Evolutionary conservation across 495 filamentous ascomycete genomes (phyloP).

Genomic region (Pseudomonodictys pantanalensis): DNA sequence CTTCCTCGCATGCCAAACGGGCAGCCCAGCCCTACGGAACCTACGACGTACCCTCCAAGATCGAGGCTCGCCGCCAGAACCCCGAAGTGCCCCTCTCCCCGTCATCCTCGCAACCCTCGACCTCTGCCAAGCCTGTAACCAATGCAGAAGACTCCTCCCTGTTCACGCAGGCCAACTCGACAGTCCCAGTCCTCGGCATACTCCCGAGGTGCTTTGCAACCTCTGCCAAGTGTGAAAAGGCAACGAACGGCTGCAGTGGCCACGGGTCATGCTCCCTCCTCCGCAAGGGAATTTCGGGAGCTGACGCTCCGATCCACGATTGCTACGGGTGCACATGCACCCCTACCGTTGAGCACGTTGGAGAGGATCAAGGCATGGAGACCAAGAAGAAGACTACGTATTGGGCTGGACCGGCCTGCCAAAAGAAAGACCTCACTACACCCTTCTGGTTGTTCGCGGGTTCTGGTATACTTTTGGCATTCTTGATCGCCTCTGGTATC

Average conservation of each 20-base stretch:
- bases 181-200: constrained; percentile 26
- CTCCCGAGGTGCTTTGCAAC: constrained; percentile 29
- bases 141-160: constrained; percentile 7
- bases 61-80: constrained; percentile 19
- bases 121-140: background rate
- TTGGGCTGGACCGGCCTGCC: constrained; percentile 84
- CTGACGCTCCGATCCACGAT: constrained; percentile 34
- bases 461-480: constrained; percentile 62
- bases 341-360: constrained; percentile 47
- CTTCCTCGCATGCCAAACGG: constrained; percentile 24
- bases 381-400: constrained; percentile 52
- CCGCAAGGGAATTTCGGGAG: constrained; percentile 11
- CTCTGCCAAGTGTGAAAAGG: constrained; percentile 5
- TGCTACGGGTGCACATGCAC: constrained; percentile 80
- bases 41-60: constrained; percentile 24
- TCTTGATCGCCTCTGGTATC: constrained; percentile 62
- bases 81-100: constrained; percentile 33
- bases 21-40: constrained; percentile 31
- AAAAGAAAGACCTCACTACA: constrained; percentile 85
- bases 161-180: background rate
- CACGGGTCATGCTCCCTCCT: constrained; percentile 26
- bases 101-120: constrained; percentile 7
- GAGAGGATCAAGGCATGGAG: constrained; percentile 42
- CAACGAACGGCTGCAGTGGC: constrained; percentile 27
- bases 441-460: constrained; percentile 81